A percentile compares a stretch with the other conserved stretches of the same genome.
phyloP scores from a whole-genome alignment of 1,284 basidiomycete species.

The Ceratobasidium sp. region DNA sequence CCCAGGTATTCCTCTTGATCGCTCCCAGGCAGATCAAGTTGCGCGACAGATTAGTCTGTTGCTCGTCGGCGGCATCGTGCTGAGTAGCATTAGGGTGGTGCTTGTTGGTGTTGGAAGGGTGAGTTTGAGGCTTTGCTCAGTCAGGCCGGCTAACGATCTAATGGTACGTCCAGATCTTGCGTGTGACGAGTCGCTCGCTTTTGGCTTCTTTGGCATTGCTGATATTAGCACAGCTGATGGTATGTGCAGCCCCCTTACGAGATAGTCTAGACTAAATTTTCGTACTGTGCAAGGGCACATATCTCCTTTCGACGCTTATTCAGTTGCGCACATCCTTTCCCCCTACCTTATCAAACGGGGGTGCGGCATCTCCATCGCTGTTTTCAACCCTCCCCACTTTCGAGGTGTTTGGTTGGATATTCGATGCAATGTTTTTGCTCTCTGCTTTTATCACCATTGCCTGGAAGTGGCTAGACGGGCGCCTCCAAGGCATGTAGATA shows the following conservation, averaged over 20 bases:
- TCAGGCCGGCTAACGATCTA: background rate
- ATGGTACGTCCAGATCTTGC: slow-evolving; percentile 63
- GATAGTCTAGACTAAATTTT: background rate
- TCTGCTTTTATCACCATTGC: slow-evolving; percentile 58
- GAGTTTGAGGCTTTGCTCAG: slow-evolving; percentile 52
- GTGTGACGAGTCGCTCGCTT: slow-evolving; percentile 74
- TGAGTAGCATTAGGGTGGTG: slow-evolving; percentile 75
- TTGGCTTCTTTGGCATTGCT: slow-evolving; percentile 79
- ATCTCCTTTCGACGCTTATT: slow-evolving; percentile 80
- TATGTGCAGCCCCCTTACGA: slow-evolving; percentile 55
- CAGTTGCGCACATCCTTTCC: slow-evolving; percentile 83
- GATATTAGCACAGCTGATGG: slow-evolving; percentile 82
- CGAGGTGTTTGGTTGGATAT: slow-evolving; percentile 77
- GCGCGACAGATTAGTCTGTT: slow-evolving; percentile 76
- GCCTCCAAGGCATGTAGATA: slow-evolving; percentile 36
- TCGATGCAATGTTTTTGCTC: slow-evolving; percentile 76
- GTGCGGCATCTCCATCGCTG: slow-evolving; percentile 56
- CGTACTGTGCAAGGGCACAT: slow-evolving; percentile 69
- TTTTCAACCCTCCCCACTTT: slow-evolving; percentile 79
- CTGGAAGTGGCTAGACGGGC: slow-evolving; percentile 40
- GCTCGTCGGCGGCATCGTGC: slow-evolving; percentile 78
- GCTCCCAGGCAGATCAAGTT: slow-evolving; percentile 57
- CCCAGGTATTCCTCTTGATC: slow-evolving; percentile 60
- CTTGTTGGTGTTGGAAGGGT: slow-evolving; percentile 74
- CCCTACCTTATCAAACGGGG: slow-evolving; percentile 55